Evolutionary conservation across 1,284 basidiomycete species (phyloP).

Genomic region (Fistulina hepatica): DNA sequence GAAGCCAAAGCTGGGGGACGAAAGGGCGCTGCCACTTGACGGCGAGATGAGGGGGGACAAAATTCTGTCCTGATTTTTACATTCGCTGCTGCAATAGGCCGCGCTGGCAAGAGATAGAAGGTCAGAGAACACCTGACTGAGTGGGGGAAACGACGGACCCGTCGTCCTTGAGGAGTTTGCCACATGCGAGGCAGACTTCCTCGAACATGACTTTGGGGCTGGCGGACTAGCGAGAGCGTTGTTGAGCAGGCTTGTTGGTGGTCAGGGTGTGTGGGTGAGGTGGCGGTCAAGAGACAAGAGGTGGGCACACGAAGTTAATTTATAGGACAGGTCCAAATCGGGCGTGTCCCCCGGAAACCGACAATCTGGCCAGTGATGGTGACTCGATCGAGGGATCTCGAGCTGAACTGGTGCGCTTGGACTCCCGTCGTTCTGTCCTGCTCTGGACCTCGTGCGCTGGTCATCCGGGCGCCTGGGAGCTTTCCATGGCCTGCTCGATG

Average conservation of each 20-base stretch:
- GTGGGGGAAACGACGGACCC: conserved; percentile 31
- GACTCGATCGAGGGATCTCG: too few species aligned
- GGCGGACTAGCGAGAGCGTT: conserved; percentile 8
- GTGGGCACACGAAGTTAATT: too few species aligned
- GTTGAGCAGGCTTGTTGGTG: conserved; percentile 10
- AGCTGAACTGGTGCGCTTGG: too few species aligned
- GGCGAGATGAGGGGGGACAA: conserved; percentile 57
- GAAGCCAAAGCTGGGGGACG: conserved; percentile 51
- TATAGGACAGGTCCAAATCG: too few species aligned
- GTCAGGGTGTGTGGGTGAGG: conserved; percentile 10
- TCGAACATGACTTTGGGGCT: conserved; percentile 50
- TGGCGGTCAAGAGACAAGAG: conserved; percentile 1
- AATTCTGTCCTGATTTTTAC: conserved; percentile 46
- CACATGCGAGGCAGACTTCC: conserved; percentile 63
- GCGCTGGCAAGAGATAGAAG: conserved; percentile 32
- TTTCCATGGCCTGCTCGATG: too few species aligned
- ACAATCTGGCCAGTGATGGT: too few species aligned
- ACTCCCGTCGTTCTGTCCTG: too few species aligned
- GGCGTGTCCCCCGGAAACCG: too few species aligned
- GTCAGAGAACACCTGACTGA: conserved; percentile 14
- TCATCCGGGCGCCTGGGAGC: too few species aligned
- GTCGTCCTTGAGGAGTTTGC: conserved; percentile 47
- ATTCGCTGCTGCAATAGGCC: conserved; percentile 66
- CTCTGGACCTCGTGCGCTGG: too few species aligned
- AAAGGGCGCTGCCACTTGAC: conserved; percentile 49